Evolutionary conservation across 164 flowering plant genomes (phyloP).

Genomic region (Tinospora cordifolia): DNA sequence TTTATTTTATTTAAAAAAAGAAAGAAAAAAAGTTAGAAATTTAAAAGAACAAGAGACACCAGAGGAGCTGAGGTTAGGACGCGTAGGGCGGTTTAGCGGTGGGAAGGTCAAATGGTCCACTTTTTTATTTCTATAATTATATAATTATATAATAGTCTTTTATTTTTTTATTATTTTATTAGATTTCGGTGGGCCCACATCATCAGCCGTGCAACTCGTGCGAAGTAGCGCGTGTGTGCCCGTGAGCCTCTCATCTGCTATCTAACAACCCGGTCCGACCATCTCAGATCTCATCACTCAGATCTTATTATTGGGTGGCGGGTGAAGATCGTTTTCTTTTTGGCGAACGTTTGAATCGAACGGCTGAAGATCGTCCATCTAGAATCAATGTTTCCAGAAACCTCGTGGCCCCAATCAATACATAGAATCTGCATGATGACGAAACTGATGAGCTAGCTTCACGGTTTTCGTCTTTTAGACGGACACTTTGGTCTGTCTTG

Average conservation of each 20-base stretch:
- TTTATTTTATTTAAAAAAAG: too few relatives aligned
- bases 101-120: not conserved
- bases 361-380: not conserved
- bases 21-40: too few relatives aligned
- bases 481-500: not conserved
- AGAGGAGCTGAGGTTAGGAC: constrained; percentile 27
- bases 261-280: too few relatives aligned
- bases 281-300: not conserved
- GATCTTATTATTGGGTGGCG: not conserved
- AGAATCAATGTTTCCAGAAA: not conserved
- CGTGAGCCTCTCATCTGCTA: too few relatives aligned
- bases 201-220: not conserved
- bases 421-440: not conserved
- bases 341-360: not conserved
- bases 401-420: not conserved
- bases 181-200: not conserved
- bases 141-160: too few relatives aligned
- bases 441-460: not conserved
- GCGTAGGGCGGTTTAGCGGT: constrained; percentile 33
- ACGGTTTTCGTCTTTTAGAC: not conserved
- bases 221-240: not conserved
- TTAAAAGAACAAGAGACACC: not conserved
- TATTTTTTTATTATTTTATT: not conserved
- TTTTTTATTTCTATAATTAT: too few relatives aligned
- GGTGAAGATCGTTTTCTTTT: not conserved